Base-by-base conservation (phyloP, 2,329 filamentous ascomycete species). In the Fusarium goolgardi region DNA sequence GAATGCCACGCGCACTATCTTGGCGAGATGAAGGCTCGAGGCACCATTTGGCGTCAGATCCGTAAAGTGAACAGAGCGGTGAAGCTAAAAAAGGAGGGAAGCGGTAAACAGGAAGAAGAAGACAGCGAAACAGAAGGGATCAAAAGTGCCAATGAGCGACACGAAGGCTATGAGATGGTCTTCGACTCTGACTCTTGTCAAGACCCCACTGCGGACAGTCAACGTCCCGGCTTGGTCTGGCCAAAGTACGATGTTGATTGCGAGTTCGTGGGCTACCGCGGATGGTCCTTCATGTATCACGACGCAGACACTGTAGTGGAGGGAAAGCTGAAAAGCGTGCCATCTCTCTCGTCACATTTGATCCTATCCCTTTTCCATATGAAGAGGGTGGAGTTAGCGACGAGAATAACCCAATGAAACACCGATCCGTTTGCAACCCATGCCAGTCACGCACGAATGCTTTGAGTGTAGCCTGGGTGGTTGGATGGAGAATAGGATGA, bases 1-100 rank as follows among this genome's bases (percentile, higher is more conserved):
- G 51, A 64, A 27, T 66, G 43, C 16, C 9, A 49, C 10, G 29
- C 29, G 5, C 39, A 64, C 20, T 64, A 54, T 34, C 35, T 29
- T 44, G 18, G 16, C 16, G 60, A 64, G 15, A 31, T 64, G 7
- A 25, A 44, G 16, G 39, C 60, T 51, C 47, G 39, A 40, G 60
- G 55, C 18, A 54, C 55, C 12, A 51, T 63, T 2, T 64, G 55
- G 63, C 52, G 51, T 29, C 39, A 56, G 13, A 52, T 54, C 27
- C 34, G 51, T 15, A 64, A 60, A 16, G 51, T 53, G 1, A 55
- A 55, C 21, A 45, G 27, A 37, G 63, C 50, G 13, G 13, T 59
- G 1, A 35, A 65, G 12, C 18, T 23, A 6, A 29, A 54, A 16
- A 59, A 63, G 20, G 25, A 32, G 20, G 44, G 32, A 32, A 27